Evolutionary conservation across 768 basidiomycete genomes (phyloP), one percentile per base, ranked within the genome.

Genomic region (Roridomyces roridus): DNA sequence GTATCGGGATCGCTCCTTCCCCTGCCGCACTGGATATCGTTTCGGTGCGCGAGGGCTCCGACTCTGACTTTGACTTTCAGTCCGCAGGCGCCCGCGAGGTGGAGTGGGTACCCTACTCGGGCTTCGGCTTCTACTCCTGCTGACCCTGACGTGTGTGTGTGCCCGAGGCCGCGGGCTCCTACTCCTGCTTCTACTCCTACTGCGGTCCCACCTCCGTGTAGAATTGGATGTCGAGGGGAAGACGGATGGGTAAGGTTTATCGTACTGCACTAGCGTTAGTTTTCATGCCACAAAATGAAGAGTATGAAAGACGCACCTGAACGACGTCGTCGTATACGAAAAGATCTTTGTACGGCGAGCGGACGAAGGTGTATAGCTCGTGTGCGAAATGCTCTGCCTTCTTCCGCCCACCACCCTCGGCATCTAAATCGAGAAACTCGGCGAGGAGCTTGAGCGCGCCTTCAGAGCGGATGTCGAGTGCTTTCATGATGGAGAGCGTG

Each of bases 381-480:
- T 98, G 95, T 8, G 89, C 92, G 74, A 97, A 96, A 71, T 97
- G 95, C 68, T 98, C 95, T 11, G 95, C 91, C 63, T 92, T 91
- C 55, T 83, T 79, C 51, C 86, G 79, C 23, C 77, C 75, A 8
- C 86, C 87, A 43, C 83, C 80, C 2, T 82, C 79, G 4, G 74
- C 72, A 60, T 88, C 89, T 70, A 92, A 80, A 67, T 98, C 95
- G 43, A 98, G 79, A 73, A 95, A 96, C 64, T 96, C 95, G 14
- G 93, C 81, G 8, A 98, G 78, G 15, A 92, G 71, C 65, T 88
- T 91, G 40, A 98, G 82, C 37, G 94, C 92, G 35, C 89, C 85
- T 72, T 94, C 89, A 12, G 93, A 91, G 39, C 95, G 91, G 53
- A 98, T 91, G 74, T 98, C 95, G 51, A 97, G 85, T 4, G 91